phyloP scores from a whole-genome alignment of 352 stramenopile genomes.

The Saprolegnia parasitica region DNA sequence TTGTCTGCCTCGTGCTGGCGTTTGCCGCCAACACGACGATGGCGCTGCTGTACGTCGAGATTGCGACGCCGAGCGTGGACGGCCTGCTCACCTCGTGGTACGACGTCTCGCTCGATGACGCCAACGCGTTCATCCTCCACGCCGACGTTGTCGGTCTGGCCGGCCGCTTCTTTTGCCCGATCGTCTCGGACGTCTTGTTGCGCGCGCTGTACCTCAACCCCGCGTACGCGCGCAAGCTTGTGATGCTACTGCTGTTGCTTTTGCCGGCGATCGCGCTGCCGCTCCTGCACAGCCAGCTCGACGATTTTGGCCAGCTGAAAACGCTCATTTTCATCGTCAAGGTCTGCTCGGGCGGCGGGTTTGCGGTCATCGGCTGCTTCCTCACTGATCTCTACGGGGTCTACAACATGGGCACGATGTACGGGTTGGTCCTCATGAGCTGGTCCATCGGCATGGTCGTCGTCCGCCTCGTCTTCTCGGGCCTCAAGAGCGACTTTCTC shows the following conservation, averaged over 20 bases:
- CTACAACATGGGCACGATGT: constrained; percentile 1
- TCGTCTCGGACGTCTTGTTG: neutral
- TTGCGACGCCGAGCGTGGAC: neutral
- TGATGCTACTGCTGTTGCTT: neutral
- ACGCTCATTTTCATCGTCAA: neutral
- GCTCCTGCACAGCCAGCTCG: neutral
- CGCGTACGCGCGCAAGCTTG: constrained; percentile 7
- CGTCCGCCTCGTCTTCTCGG: too few species aligned
- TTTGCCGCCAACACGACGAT: constrained; percentile 13
- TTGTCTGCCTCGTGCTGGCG: constrained; percentile 12
- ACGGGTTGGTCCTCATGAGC: constrained; percentile 16
- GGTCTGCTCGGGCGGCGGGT: constrained; percentile 4
- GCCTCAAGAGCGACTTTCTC: neutral
- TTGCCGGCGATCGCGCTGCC: neutral
- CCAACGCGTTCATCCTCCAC: neutral
- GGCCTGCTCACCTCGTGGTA: neutral
- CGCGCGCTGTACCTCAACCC: constrained; percentile 14
- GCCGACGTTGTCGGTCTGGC: neutral
- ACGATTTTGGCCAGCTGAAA: neutral
- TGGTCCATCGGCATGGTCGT: neutral
- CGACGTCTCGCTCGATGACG: neutral
- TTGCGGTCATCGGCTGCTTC: constrained; percentile 19
- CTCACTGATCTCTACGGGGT: neutral
- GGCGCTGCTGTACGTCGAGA: neutral
- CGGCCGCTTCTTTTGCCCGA: neutral